Evolutionary conservation across 2,329 filamentous ascomycete species (phyloP).

Genomic region (Cladophialophora chaetospira): DNA sequence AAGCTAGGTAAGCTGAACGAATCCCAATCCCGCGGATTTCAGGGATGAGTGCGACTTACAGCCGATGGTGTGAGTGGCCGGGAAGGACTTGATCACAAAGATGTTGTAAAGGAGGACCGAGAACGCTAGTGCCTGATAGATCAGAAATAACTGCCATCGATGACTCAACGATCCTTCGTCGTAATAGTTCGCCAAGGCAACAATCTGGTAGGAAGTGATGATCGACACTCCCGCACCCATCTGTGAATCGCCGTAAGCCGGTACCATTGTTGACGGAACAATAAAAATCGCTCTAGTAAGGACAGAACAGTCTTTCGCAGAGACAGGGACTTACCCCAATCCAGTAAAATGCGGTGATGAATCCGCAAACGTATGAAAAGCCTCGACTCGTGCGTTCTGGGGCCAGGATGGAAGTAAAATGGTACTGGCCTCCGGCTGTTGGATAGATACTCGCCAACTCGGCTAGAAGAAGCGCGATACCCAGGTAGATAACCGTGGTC

Average conservation of each 20-base stretch:
- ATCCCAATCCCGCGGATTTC: no score
- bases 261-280: no score
- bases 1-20: neutral
- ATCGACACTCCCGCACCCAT: constrained; percentile 23
- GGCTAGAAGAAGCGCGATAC: constrained; percentile 34
- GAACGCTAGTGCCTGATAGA: constrained; percentile 24
- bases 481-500: constrained; percentile 35
- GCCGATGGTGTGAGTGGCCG: neutral
- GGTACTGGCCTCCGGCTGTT: constrained; percentile 37
- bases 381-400: constrained; percentile 28
- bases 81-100: neutral
- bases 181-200: constrained; percentile 21
- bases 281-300: no score
- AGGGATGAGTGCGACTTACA: constrained; percentile 23
- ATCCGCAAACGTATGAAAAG: constrained; percentile 33
- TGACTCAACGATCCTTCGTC: constrained; percentile 15
- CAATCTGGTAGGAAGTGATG: constrained; percentile 30
- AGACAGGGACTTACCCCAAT: no score
- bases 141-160: constrained; percentile 31
- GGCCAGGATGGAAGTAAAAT: constrained; percentile 36
- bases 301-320: no score
- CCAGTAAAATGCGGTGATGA: constrained; percentile 32
- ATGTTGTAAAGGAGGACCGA: constrained; percentile 29
- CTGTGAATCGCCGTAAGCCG: no score
- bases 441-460: constrained; percentile 37